phyloP scores from a whole-genome alignment of 768 basidiomycete genomes.

The Tylopilus intermedius region DNA sequence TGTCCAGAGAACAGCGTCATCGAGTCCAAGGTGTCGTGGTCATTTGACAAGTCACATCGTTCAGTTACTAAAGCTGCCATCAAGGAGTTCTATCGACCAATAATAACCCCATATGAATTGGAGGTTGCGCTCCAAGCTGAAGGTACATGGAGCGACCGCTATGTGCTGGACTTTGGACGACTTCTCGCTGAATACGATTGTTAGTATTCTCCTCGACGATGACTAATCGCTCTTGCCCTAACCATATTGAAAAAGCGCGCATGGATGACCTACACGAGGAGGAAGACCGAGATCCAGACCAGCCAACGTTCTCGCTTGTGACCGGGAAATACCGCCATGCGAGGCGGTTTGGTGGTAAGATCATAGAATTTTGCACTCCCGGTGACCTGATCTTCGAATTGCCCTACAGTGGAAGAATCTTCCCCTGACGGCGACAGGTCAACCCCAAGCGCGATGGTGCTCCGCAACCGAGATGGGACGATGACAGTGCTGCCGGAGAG shows the following conservation, averaged over 20 bases:
- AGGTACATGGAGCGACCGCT: conserved; percentile 68
- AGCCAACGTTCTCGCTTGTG: conserved; percentile 78
- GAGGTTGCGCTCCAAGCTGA: conserved; percentile 70
- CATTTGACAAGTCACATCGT: background rate
- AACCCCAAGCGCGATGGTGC: conserved; percentile 42
- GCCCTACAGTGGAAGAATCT: conserved; percentile 7
- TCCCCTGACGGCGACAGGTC: conserved; percentile 14
- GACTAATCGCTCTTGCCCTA: background rate
- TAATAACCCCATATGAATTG: conserved; percentile 91
- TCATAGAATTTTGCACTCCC: background rate
- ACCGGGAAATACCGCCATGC: conserved; percentile 83
- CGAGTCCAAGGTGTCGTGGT: conserved; percentile 53
- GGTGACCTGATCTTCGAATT: conserved; percentile 2
- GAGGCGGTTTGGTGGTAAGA: conserved; percentile 54
- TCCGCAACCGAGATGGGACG: conserved; percentile 61
- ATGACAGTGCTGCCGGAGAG: conserved; percentile 55
- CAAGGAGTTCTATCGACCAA: conserved; percentile 88
- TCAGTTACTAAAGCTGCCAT: background rate
- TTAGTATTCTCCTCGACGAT: conserved; percentile 5
- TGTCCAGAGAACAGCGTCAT: conserved; percentile 89
- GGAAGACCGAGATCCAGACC: conserved; percentile 54
- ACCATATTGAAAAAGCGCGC: conserved; percentile 4
- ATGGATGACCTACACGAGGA: conserved; percentile 17
- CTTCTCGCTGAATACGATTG: conserved; percentile 40
- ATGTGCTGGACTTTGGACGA: conserved; percentile 72